Percentiles rank a stretch among this genome's conserved stretches.
Evolutionary conservation across 2,329 filamentous ascomycete genomes (phyloP).

Genomic region (Penicillium sumatraense): DNA sequence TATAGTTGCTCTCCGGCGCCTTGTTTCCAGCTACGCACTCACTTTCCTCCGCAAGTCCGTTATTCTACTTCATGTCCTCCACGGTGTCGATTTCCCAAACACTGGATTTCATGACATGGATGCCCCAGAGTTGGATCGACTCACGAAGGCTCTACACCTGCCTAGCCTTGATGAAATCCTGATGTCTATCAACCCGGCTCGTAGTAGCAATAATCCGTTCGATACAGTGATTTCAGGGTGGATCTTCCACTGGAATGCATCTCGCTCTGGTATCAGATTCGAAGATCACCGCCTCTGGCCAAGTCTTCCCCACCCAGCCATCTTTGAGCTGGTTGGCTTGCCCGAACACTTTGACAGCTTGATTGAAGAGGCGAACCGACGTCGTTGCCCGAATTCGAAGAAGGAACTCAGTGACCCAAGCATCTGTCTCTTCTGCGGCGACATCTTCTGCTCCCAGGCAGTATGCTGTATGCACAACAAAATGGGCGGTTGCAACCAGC

Average conservation of each 20-base stretch:
- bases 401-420: conserved; percentile 90
- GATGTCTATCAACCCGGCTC: conserved; percentile 54
- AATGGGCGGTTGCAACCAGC: conserved; percentile 86
- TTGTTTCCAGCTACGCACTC: conserved; percentile 81
- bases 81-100: conserved; percentile 83
- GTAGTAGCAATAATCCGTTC: conserved; percentile 46
- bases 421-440: conserved; percentile 92
- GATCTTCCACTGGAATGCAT: conserved; percentile 61
- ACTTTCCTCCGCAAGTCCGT: conserved; percentile 84
- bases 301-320: conserved; percentile 77
- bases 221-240: conserved; percentile 67
- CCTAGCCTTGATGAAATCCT: conserved; percentile 82
- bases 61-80: conserved; percentile 84
- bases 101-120: conserved; percentile 67
- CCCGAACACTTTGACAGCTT: conserved; percentile 90
- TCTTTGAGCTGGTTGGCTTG: conserved; percentile 91
- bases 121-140: conserved; percentile 77
- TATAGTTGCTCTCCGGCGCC: conserved; percentile 38
- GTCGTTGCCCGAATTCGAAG: conserved; percentile 84
- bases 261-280: conserved; percentile 35
- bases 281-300: conserved; percentile 45
- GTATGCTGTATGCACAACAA: conserved; percentile 79
- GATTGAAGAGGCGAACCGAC: conserved; percentile 86
- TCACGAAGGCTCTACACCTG: conserved; percentile 75
- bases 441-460: conserved; percentile 94